Conservation (phyloP, 2,329 filamentous ascomycete species). For the Elsinoe perseae region DNA sequence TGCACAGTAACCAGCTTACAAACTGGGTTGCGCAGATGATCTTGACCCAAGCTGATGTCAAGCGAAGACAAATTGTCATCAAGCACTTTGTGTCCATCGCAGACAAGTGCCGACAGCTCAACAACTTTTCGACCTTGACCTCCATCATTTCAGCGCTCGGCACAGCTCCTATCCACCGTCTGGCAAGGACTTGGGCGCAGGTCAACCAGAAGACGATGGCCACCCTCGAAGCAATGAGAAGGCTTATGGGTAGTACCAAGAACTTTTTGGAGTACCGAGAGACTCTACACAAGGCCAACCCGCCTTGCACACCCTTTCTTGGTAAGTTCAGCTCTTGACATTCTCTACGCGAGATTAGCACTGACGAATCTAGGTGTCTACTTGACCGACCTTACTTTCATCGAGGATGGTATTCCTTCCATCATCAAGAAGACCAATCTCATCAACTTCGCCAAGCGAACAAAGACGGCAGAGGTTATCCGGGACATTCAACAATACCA, state of each 20-base stretch:
- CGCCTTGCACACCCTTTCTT: slow-evolving; percentile 96
- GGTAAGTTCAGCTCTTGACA: slow-evolving; percentile 47
- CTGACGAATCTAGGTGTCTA: slow-evolving; percentile 63
- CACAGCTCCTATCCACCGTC: slow-evolving; percentile 87
- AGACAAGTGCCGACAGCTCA: slow-evolving; percentile 87
- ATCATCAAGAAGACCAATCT: slow-evolving; percentile 92
- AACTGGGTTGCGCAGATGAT: slow-evolving; percentile 99
- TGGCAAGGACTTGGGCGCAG: slow-evolving; percentile 89
- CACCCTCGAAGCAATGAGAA: slow-evolving; percentile 82
- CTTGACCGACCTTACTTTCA: slow-evolving; percentile 93
- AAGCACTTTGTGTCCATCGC: slow-evolving; percentile 97
- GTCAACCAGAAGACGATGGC: slow-evolving; percentile 77
- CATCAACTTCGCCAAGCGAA: slow-evolving; percentile 97
- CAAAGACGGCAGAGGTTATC: slow-evolving; percentile 97
- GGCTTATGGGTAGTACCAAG: slow-evolving; percentile 92
- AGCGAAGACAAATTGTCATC: slow-evolving; percentile 92
- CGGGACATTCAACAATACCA: slow-evolving; percentile 98
- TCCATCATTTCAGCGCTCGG: slow-evolving; percentile 95
- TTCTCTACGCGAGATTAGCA: neutral
- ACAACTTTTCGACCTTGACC: slow-evolving; percentile 96
- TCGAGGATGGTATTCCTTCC: slow-evolving; percentile 94
- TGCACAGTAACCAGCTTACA: slow-evolving; percentile 97
- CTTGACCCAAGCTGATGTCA: slow-evolving; percentile 84
- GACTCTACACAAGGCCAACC: slow-evolving; percentile 82
- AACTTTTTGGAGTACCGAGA: slow-evolving; percentile 98